Evolutionary conservation across 129 eudicot genomes (phyloP), one percentile per base, ranked within the genome.

Genomic region (Flaveria bidentis): DNA sequence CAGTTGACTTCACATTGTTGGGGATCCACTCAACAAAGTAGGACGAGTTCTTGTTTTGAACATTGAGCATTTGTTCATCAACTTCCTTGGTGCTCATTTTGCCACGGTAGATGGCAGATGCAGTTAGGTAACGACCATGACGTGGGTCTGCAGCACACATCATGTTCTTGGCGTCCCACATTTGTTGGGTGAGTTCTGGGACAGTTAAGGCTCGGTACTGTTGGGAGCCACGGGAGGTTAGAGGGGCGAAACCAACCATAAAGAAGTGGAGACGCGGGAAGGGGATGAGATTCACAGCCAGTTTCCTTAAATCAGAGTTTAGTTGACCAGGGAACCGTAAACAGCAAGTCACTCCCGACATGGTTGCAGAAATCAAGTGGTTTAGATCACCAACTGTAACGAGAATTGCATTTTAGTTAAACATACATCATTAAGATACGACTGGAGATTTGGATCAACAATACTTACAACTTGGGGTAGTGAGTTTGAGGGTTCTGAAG

Each of bases 91-190:
- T 89, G 86, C 91, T 86, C 95, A 89, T 89, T 67, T 89, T 89
- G 9, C 95, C 95, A 51, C 95, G 82, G 74, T 86, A 89, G 77
- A 89, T 85, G 61, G 95, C 95, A 0, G 95, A 89, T n/a, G 95
- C 95, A 2, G 95, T 89, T 14, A 89, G 46, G 78, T 89, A 89
- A 0, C 95, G 86, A 0, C 95, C 95, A 18, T 89, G 95, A 2
- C 95, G 86, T 4, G 95, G 95, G 76, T 89, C 95, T 8, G 95
- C 95, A 2, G 95, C 95, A 12, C 95, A 89, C 95, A 89, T 89
- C 95, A 89, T 89, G 84, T 89, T 89, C 73, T 89, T 89, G 28
- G 95, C 74, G 16, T 89, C 95, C 95, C 95, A 89, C 95, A 89
- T 89, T 77, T 89, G 95, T 67, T 89, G 95, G 64, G 95, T 89